Evolutionary conservation across 1,139 yeast genomes (phyloP).

Genomic region (Suhomyces kunorum): DNA sequence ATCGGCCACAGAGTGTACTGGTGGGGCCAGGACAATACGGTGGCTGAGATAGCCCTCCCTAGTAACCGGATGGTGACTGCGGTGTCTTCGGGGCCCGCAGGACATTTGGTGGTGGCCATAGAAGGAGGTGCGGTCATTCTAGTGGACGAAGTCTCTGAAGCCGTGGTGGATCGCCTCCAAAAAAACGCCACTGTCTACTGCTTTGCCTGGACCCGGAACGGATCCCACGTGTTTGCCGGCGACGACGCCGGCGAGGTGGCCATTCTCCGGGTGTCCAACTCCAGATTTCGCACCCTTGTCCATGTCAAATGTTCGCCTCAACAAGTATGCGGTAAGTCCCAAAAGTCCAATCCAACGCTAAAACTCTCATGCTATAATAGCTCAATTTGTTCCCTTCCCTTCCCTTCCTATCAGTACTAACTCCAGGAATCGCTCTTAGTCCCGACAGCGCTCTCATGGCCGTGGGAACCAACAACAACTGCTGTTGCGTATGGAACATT

Average conservation of each 20-base stretch:
- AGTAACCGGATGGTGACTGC: slow-evolving; percentile 53
- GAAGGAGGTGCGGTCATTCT: slow-evolving; percentile 29
- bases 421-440: slow-evolving; percentile 55
- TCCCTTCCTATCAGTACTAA: slow-evolving; percentile 9
- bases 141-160: slow-evolving; percentile 22
- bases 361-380: background rate
- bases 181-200: slow-evolving; percentile 52
- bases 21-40: slow-evolving; percentile 62
- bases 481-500: slow-evolving; percentile 69
- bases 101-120: slow-evolving; percentile 57
- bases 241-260: slow-evolving; percentile 66
- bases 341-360: background rate
- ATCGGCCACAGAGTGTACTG: slow-evolving; percentile 59
- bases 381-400: background rate
- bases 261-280: background rate
- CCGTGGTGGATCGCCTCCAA: slow-evolving; percentile 32
- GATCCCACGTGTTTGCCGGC: slow-evolving; percentile 57
- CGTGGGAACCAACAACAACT: slow-evolving; percentile 73
- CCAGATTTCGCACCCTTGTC: background rate
- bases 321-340: slow-evolving; percentile 63
- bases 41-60: slow-evolving; percentile 29
- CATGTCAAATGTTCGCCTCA: slow-evolving; percentile 49
- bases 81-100: slow-evolving; percentile 53
- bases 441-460: slow-evolving; percentile 53
- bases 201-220: slow-evolving; percentile 59